Percentiles rank a stretch among this genome's conserved stretches.
Conservation (phyloP, 768 basidiomycete genomes). For the Pleurotus pulmonarius region DNA sequence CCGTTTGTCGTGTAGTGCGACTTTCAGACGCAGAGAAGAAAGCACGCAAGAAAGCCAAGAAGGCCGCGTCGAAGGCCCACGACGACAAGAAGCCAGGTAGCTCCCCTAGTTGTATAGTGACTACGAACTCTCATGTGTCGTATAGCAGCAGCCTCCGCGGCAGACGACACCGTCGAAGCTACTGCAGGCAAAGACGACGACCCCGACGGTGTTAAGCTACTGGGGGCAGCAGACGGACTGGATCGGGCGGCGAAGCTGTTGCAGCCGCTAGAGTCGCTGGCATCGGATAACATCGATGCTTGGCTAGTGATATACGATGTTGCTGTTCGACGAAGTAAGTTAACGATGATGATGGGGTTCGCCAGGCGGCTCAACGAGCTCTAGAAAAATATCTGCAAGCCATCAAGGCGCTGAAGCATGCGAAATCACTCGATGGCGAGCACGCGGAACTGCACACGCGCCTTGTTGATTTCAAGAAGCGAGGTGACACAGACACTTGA, state of each 20-base stretch:
- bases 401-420: constrained; percentile 57
- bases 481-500: constrained; percentile 29
- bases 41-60: constrained; percentile 85
- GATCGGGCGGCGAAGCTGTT: constrained; percentile 75
- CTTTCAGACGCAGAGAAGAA: constrained; percentile 70
- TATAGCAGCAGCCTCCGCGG: constrained; percentile 26
- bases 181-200: constrained; percentile 70
- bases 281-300: constrained; percentile 52
- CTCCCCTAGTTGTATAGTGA: constrained; percentile 10
- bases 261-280: constrained; percentile 53
- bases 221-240: constrained; percentile 59
- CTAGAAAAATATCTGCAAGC: constrained; percentile 83
- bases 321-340: constrained; percentile 73
- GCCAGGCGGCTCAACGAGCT: background rate
- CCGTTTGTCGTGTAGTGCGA: constrained; percentile 23
- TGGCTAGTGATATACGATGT: constrained; percentile 83
- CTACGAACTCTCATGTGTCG: constrained; percentile 2
- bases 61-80: constrained; percentile 60
- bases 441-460: constrained; percentile 72
- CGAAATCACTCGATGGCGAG: constrained; percentile 46
- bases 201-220: constrained; percentile 72
- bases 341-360: background rate
- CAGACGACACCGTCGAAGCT: constrained; percentile 75
- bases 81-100: constrained; percentile 74
- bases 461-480: constrained; percentile 56